A percentile compares a stretch with the other conserved stretches of the same genome.
These are phyloP conservation scores for Ammopiptanthus mongolicus DNA, from an alignment of 306 rosid genomes.

Conservation along the genomic window DNA sequence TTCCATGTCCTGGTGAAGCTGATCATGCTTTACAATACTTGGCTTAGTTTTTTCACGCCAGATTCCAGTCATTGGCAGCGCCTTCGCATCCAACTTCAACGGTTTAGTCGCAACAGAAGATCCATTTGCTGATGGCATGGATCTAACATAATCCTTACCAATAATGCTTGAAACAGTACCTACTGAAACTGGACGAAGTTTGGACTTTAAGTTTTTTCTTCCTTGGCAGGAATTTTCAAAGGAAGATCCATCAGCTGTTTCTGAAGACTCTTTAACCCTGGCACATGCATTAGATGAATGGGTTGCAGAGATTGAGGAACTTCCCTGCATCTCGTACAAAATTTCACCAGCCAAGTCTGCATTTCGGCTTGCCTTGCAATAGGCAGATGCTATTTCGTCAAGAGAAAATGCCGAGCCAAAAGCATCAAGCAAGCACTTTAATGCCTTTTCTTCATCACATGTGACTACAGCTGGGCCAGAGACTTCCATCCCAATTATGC, in stretches of 20 bases:
- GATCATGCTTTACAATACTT: constrained; percentile 17
- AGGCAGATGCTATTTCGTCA: constrained; percentile 76
- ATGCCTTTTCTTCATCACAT: constrained; percentile 46
- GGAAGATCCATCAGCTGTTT: constrained; percentile 24
- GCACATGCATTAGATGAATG: constrained; percentile 23
- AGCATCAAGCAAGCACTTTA: constrained; percentile 58
- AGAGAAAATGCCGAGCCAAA: constrained; percentile 61
- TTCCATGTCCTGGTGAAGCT: constrained; percentile 62
- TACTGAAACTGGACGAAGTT: constrained; percentile 44
- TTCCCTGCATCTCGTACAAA: constrained; percentile 44
- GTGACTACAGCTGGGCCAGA: constrained; percentile 25
- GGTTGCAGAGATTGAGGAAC: constrained; percentile 26
- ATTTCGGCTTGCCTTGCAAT: constrained; percentile 55
- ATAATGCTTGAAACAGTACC: constrained; percentile 66
- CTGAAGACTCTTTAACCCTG: constrained; percentile 22
- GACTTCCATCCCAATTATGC: constrained; percentile 46
- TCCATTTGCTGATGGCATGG: constrained; percentile 35
- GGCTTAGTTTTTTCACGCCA: constrained; percentile 35
- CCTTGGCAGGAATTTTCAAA: constrained; percentile 29
- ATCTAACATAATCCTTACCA: constrained; percentile 46
- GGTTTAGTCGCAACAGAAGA: constrained; percentile 34
- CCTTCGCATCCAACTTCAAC: constrained; percentile 42
- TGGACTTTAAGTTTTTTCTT: constrained; percentile 33
- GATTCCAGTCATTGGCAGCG: constrained; percentile 42
- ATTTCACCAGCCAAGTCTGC: constrained; percentile 58